Conservation (phyloP, 352 stramenopile genomes). For the Phytopythium ostracodes region DNA sequence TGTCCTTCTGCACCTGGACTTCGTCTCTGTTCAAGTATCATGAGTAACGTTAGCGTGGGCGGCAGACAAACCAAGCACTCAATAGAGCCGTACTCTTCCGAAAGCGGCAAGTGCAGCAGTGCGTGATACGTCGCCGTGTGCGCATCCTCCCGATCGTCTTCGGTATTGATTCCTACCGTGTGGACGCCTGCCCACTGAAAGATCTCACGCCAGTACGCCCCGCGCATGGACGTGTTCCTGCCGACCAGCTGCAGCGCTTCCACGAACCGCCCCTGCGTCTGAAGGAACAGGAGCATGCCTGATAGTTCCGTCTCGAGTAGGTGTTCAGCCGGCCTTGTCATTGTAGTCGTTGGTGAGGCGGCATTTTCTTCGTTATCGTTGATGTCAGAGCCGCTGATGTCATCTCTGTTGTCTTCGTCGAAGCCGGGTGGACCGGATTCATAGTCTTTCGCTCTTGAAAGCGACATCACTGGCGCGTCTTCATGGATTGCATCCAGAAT, state of each 20-base stretch:
- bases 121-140: conserved; percentile 11
- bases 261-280: conserved; percentile 55
- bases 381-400: neutral
- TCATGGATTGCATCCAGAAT: neutral
- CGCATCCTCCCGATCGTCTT: conserved; percentile 13
- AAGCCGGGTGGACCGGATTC: conserved; percentile 19
- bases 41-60: neutral
- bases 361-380: conserved; percentile 15
- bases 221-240: conserved; percentile 39
- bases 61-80: neutral
- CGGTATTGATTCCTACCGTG: conserved; percentile 6
- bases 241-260: conserved; percentile 75
- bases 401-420: conserved; percentile 26
- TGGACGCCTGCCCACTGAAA: conserved; percentile 57
- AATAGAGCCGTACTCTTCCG: conserved; percentile 39
- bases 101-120: conserved; percentile 30
- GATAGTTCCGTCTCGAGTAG: conserved; percentile 41
- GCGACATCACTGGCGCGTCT: neutral
- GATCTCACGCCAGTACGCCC: conserved; percentile 59
- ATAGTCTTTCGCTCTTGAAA: neutral
- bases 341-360: neutral
- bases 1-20: conserved; percentile 75
- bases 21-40: conserved; percentile 32
- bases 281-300: conserved; percentile 60
- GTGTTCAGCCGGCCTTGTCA: neutral